Evolutionary conservation across 2,329 filamentous ascomycete species (phyloP), one percentile per base, ranked within the genome.

Genomic region (Dactylellina haptotyla): DNA sequence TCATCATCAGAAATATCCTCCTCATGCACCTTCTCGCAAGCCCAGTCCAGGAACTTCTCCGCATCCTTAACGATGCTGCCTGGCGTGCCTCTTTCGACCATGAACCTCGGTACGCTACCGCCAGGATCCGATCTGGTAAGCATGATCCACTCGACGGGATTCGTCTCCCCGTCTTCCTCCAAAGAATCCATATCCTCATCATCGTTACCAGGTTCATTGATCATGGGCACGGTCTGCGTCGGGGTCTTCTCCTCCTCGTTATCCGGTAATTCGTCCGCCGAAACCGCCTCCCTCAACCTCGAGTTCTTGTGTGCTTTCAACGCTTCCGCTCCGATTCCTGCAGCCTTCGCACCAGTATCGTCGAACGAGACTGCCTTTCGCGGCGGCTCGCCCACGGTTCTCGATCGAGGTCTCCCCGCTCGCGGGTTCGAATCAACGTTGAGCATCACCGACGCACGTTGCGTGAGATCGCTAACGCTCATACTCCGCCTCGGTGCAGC

Each of bases 131-230:
- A 94, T 53, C 93, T 85, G 0, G 92, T 96, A 16, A 96, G 87
- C 93, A 97, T 97, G 73, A 95, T 86, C 93, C 93, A 97, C 80
- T 97, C 93, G 1, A 97, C 85, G 0, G 88, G 87, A 76, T 89
- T 89, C 6, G 82, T 80, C 75, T 88, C 86, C 30, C 67, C 54
- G 30, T 51, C 67, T 37, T 37, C 81, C 9, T 81, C 75, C 57
- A 76, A 56, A 25, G 76, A 46, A 56, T 82, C 76, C 10, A 77
- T 75, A 58, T 82, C 80, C 0, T 78, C 80, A n/a, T 81, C 81
- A 79, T 78, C 82, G 76, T 64, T 77, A 50, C 65, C 64, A 26
- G 30, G 59, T 37, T 76, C 37, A n/a, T 74, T 56, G 43, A 77
- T 75, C 16, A 56, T 57, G 12, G 66, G 37, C 20, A 75, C 75